Conservation (phyloP, 2,329 filamentous ascomycete genomes). For the Epichloe sp. region DNA sequence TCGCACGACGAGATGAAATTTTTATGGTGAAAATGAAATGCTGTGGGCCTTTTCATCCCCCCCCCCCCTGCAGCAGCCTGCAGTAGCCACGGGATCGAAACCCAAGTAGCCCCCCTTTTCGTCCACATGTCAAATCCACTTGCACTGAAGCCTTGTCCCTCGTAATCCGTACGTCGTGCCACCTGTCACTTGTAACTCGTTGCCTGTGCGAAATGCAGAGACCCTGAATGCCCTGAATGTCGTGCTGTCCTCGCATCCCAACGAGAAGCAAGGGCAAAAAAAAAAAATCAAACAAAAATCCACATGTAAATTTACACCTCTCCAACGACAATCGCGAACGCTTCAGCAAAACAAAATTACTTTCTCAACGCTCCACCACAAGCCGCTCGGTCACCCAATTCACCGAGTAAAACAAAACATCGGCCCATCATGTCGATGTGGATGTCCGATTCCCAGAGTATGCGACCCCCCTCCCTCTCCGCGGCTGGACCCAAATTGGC, state of each 20-base stretch:
- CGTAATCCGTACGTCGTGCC: not conserved
- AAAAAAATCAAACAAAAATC: not conserved
- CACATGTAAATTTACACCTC: too few relatives aligned
- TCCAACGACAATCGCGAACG: too few relatives aligned
- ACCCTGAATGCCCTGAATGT: constrained; percentile 1
- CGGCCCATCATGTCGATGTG: constrained; percentile 58
- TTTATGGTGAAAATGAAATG: not conserved
- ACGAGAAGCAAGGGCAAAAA: not conserved
- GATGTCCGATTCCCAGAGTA: constrained; percentile 92
- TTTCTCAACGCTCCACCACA: not conserved
- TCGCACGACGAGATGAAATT: not conserved
- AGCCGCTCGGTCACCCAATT: not conserved
- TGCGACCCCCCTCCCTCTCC: constrained; percentile 21
- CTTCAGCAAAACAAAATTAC: too few relatives aligned
- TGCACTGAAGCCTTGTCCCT: not conserved
- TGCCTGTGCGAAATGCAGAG: constrained; percentile 4
- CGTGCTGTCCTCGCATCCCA: constrained; percentile 7
- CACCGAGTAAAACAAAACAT: not conserved
- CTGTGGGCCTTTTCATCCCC: not conserved
- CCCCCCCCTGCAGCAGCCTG: not conserved
- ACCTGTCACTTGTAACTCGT: not conserved
- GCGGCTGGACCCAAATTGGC: not conserved
- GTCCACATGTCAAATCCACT: not conserved
- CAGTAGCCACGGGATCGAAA: not conserved
- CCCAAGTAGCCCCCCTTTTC: constrained; percentile 1